Conservation (phyloP, 495 filamentous ascomycete genomes). For the Neurospora sp. region DNA sequence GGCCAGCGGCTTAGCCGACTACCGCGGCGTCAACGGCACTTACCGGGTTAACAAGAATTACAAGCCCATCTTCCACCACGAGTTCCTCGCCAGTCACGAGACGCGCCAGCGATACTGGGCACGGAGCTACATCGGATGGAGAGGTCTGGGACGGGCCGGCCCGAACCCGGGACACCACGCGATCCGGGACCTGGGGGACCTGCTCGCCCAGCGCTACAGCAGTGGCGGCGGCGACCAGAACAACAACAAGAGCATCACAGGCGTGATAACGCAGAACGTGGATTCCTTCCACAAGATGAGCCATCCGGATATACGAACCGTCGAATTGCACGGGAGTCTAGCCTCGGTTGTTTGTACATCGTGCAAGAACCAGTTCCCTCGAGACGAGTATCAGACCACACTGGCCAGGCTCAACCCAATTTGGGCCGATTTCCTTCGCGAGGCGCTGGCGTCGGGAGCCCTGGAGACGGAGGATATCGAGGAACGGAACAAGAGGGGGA, state of each 20-base stretch:
- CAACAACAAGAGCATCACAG: conserved; percentile 49
- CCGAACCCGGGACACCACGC: conserved; percentile 77
- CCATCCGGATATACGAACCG: conserved; percentile 63
- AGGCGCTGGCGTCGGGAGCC: conserved; percentile 60
- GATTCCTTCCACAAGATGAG: conserved; percentile 80
- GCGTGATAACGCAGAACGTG: conserved; percentile 90
- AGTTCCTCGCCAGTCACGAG: conserved; percentile 75
- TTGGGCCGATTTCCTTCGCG: conserved; percentile 69
- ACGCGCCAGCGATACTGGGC: conserved; percentile 95
- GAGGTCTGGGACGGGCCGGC: conserved; percentile 59
- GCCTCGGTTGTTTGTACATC: conserved; percentile 72
- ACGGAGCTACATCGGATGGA: conserved; percentile 87
- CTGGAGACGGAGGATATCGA: conserved; percentile 67
- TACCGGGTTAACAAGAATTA: conserved; percentile 85
- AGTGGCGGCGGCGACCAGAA: background rate
- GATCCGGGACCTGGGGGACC: conserved; percentile 54
- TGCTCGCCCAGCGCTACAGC: conserved; percentile 16
- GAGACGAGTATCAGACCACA: conserved; percentile 64
- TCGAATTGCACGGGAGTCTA: conserved; percentile 88
- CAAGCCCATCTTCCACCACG: conserved; percentile 84
- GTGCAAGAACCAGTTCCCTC: conserved; percentile 55
- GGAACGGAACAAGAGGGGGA: conserved; percentile 54
- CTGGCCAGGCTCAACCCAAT: conserved; percentile 72
- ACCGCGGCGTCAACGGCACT: conserved; percentile 80
- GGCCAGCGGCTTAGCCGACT: conserved; percentile 86